Evolutionary conservation across 805 yeast genomes (phyloP).

Genomic region (Starmerella vaccinii): DNA sequence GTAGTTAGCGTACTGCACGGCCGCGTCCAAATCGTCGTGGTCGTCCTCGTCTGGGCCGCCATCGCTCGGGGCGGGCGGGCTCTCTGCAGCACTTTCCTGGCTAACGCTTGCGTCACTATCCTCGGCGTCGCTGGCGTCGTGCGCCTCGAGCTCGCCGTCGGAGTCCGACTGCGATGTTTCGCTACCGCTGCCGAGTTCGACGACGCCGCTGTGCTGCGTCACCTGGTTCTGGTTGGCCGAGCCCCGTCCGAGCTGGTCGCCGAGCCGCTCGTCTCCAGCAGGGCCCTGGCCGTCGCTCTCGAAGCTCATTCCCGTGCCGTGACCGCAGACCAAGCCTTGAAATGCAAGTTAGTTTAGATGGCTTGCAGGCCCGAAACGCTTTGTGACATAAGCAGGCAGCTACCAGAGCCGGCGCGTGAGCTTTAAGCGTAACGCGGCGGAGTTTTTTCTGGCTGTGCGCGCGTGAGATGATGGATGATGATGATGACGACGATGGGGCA

Average conservation of each 20-base stretch:
- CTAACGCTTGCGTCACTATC: background rate
- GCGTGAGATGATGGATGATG: too few species aligned
- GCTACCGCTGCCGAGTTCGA: constrained; percentile 5
- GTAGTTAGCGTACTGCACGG: background rate
- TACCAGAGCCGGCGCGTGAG: background rate
- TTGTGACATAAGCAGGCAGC: background rate
- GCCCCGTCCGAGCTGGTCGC: constrained; percentile 1
- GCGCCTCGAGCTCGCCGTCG: background rate
- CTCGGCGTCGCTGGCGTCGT: background rate
- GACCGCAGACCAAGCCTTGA: background rate
- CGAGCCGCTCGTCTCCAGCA: constrained; percentile 3
- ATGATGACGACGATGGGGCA: too few species aligned
- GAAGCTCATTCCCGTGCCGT: constrained; percentile 6
- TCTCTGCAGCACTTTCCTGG: background rate
- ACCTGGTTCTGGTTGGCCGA: background rate
- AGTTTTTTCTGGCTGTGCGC: background rate
- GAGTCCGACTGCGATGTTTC: background rate
- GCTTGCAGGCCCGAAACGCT: background rate
- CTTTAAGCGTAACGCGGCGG: constrained; percentile 1
- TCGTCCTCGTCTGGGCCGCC: background rate
- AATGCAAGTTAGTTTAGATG: background rate
- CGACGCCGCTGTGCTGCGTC: background rate
- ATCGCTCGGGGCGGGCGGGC: background rate
- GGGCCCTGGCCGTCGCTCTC: constrained; percentile 8
- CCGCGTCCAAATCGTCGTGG: background rate